These are phyloP conservation scores for Pichia sp. DNA, from an alignment of 1,139 yeast species.

Conservation along the genomic window DNA sequence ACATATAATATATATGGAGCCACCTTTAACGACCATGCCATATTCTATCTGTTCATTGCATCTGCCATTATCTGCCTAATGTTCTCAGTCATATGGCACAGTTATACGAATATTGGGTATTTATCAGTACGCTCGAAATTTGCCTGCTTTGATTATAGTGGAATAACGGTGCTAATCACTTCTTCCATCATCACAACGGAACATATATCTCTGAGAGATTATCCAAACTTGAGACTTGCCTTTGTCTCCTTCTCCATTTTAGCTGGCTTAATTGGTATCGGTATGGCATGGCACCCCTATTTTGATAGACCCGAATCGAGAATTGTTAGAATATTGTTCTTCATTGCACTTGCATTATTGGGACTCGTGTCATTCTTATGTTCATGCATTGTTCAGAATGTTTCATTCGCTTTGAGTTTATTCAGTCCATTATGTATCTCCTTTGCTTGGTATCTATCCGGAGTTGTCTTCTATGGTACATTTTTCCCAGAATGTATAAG, in stretches of 20 bases:
- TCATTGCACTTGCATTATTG: slow-evolving; percentile 67
- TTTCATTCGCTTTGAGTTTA: slow-evolving; percentile 41
- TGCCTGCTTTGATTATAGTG: slow-evolving; percentile 94
- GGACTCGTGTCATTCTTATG: slow-evolving; percentile 64
- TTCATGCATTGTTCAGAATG: slow-evolving; percentile 51
- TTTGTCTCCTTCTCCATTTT: slow-evolving; percentile 56
- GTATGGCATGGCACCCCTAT: slow-evolving; percentile 83
- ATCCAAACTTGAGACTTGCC: slow-evolving; percentile 38
- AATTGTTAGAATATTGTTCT: slow-evolving; percentile 73
- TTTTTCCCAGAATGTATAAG: slow-evolving; percentile 88
- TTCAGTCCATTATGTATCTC: slow-evolving; percentile 61
- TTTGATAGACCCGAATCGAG: slow-evolving; percentile 86
- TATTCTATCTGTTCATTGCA: slow-evolving; percentile 55
- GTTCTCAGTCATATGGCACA: slow-evolving; percentile 87
- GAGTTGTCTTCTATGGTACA: slow-evolving; percentile 84
- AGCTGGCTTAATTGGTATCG: slow-evolving; percentile 67
- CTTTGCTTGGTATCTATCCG: slow-evolving; percentile 66
- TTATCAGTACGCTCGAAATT: slow-evolving; percentile 58
- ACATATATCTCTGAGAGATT: slow-evolving; percentile 65
- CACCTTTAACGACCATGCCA: slow-evolving; percentile 40
- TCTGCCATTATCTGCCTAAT: slow-evolving; percentile 73
- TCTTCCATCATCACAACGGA: slow-evolving; percentile 88
- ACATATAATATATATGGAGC: slow-evolving; percentile 35
- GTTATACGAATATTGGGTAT: slow-evolving; percentile 74
- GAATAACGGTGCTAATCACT: slow-evolving; percentile 83